A percentile compares a stretch with the other conserved stretches of the same genome.
Conservation (phyloP, 2,329 filamentous ascomycete species). For the Tolypocladium pustulatum region DNA sequence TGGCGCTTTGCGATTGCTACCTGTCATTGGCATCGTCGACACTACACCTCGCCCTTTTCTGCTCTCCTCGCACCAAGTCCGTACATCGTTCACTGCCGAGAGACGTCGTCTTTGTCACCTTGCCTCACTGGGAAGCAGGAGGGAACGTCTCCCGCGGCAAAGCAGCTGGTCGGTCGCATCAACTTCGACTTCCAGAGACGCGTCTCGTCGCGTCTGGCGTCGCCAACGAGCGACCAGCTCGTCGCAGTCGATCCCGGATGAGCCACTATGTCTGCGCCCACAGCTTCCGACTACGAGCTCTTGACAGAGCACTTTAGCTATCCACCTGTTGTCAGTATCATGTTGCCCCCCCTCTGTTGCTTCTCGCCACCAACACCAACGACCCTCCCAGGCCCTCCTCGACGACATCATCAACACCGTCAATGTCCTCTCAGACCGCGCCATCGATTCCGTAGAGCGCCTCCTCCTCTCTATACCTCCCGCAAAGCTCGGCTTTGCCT, state of each 20-base stretch:
- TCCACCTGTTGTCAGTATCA: conserved; percentile 66
- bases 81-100: neutral
- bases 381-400: conserved; percentile 65
- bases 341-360: neutral
- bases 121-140: neutral
- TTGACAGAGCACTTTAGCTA: conserved; percentile 95
- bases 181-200: neutral
- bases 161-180: neutral
- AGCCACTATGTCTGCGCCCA: conserved; percentile 20
- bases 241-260: neutral
- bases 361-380: neutral
- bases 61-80: neutral
- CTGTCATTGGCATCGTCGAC: neutral
- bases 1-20: neutral
- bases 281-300: conserved; percentile 49
- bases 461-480: conserved; percentile 68
- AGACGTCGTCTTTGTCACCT: neutral
- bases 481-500: conserved; percentile 68
- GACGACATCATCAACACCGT: conserved; percentile 97
- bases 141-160: neutral
- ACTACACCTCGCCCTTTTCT: neutral
- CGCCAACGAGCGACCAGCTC: neutral
- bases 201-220: conserved; percentile 9
- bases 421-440: conserved; percentile 86
- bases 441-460: conserved; percentile 77